Evolutionary conservation across 345 rosid genomes (phyloP), one percentile per base, ranked within the genome.

Genomic region (Murraya koenigii): DNA sequence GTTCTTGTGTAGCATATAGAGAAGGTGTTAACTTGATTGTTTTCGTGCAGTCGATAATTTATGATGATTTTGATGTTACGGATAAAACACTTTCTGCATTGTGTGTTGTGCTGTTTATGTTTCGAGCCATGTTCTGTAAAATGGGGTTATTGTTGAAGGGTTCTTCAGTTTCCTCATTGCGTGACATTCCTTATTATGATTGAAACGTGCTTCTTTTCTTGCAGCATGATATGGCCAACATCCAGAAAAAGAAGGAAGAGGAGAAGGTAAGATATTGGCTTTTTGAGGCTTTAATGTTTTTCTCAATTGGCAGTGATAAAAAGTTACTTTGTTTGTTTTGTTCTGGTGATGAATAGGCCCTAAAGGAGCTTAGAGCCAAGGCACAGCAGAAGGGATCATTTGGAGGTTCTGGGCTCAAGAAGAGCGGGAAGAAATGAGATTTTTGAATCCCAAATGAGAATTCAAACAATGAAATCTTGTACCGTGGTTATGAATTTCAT

Each of bases 391-490:
- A 93, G 83, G 98, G 98, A 7, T 1, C 89, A 17, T 72, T 93
- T 35, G 97, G 98, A 83, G 97, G 98, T 66, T 13, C 97, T 62
- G 98, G 97, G 33, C 97, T 95, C 39, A 93, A 92, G 92, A 93
- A 91, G 89, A 95, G 97, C 23, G 95, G 97, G 68, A 95, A 95
- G 92, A 95, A 95, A 85, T 93, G 86, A 93, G 78, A 72, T 59
- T 68, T 68, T 67, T 35, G n/a, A 33, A 65, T 13, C 68, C 47
- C 36, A 49, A 49, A 25, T 75, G 20, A 28, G 33, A 61, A 59
- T 30, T 30, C 61, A 52, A 69, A 11, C 28, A 44, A 52, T 38
- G 38, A 66, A 11, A 11, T 59, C 35, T n/a, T 61, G 65, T 66
- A 20, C 11, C 1, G 10, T 36, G 39, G 13, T 55, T 66, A 75